phyloP scores from a whole-genome alignment of 1,139 yeast genomes.

The Hanseniaspora sp. region DNA sequence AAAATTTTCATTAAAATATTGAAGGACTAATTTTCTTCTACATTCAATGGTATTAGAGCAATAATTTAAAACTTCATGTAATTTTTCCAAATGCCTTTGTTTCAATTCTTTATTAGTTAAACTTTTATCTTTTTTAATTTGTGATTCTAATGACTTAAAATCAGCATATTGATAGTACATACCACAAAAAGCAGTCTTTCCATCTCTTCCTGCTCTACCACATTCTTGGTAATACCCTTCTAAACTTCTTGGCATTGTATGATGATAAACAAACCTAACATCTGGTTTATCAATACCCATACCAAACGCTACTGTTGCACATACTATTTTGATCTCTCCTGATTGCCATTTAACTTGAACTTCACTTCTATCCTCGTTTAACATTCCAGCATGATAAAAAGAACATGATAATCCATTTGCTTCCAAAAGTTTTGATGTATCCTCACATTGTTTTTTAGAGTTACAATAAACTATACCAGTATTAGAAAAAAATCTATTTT shows the following conservation, averaged over 20 bases:
- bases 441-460: conserved; percentile 81
- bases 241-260: conserved; percentile 76
- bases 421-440: conserved; percentile 52
- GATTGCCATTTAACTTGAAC: conserved; percentile 78
- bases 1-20: conserved; percentile 78
- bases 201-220: conserved; percentile 98
- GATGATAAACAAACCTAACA: conserved; percentile 81
- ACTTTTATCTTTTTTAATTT: conserved; percentile 69
- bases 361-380: conserved; percentile 54
- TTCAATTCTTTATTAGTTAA: conserved; percentile 47
- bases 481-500: conserved; percentile 40
- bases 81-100: conserved; percentile 65
- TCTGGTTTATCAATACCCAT: conserved; percentile 98
- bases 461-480: conserved; percentile 93
- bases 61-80: conserved; percentile 77
- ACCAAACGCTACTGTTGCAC: conserved; percentile 97
- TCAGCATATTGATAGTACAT: conserved; percentile 73
- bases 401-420: conserved; percentile 55
- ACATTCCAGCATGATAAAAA: conserved; percentile 90
- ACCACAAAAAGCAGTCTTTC: conserved; percentile 65
- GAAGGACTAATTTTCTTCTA: conserved; percentile 75
- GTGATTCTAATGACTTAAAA: conserved; percentile 57
- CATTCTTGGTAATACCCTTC: conserved; percentile 98
- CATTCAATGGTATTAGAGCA: conserved; percentile 90
- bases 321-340: conserved; percentile 59